Evolutionary conservation across 2,329 filamentous ascomycete species (phyloP), one percentile per base, ranked within the genome.

Genomic region (Pyricularia sp.): DNA sequence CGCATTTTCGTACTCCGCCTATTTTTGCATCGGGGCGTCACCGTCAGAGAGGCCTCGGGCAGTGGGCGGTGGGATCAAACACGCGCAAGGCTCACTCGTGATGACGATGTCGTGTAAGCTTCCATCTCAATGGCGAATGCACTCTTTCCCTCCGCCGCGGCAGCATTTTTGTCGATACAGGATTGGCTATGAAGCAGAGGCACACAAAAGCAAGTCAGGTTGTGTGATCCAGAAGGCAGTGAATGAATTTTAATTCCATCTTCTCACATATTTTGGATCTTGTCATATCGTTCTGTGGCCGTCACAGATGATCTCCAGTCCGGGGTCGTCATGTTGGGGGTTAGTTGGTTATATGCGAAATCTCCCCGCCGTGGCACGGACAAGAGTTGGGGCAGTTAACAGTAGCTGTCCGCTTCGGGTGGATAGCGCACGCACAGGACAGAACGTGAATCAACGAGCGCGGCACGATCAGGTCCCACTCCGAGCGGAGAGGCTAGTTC

Each of bases 71-170:
- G 64, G 69, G 60, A 68, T 66, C 67, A 76, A 31, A 24, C 22
- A 44, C 22, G 30, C 22, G 30, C 22, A 60, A 31, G n/a, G 59
- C 79, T 72, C 80, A 89, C 88, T 71, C 80, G 76, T 44, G 84
- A 85, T 28, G 76, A 70, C 12, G 86, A 84, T 57, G 77, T 75
- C 59, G 83, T 79, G 69, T 85, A 89, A 13, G 86, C 84, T 12
- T 82, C 79, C 60, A 82, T 83, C 74, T 96, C 92, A 55, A 86
- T 76, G 61, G 81, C 74, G 70, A 88, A 88, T 24, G 90, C 90
- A 53, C 71, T 79, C 69, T 72, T 71, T 13, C 53, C 73, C 12
- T 69, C 55, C 12, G 55, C 22, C 1, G 28, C 26, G 26, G 71
- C 67, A 24, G 69, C 66, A 19, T 70, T 35, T 3, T 66, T 2